Base-by-base conservation (phyloP, 2,329 filamentous ascomycete species). In the Raffaelea albimanens region DNA sequence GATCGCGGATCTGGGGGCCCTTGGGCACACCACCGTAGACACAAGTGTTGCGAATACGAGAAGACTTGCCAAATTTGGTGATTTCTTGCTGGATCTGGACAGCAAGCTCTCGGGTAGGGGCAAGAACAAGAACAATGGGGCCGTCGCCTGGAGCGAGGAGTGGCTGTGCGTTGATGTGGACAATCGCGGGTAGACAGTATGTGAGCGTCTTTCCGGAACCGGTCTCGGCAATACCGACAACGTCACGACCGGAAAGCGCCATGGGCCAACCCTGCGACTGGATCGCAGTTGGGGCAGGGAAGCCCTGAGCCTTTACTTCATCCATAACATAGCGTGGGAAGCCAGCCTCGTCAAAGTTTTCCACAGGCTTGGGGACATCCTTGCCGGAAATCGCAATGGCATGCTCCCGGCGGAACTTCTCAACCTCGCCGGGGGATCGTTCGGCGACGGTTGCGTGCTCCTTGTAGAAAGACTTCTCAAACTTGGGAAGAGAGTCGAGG, bases 391-490 rank as follows among this genome's bases (percentile, higher is more conserved):
- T 76, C 41, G 88, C 78, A 67, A 98, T 96, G 61, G 87, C 76
- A 61, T 93, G 82, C 62, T 87, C 80, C 62, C 80, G 81, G 63
- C 93, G 86, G 76, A 95, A 98, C 48, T 82, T 85, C 23, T 90
- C 85, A 49, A 98, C 85, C 53, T 97, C 91, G 48, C 79, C 78
- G 39, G 78, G 65, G 13, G 87, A 82, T 61, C 93, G 87, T 59
- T 68, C 73, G 52, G 81, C 69, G 52, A 98, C 91, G 51, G 80
- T 80, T 29, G 83, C 76, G 63, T 93, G 83, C 70, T 97, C 93
- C 74, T 97, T 95, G 80, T 98, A 98, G 73, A 98, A 98, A 9
- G 87, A 90, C 72, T 98, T 98, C 66, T 98, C 93, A 71, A 98
- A 98, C 69, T 97, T 97, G 59, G 93, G 91, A 41, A 98, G 63